Conservation (phyloP, 2,329 filamentous ascomycete species). For the Aaosphaeria pasadenensis region DNA sequence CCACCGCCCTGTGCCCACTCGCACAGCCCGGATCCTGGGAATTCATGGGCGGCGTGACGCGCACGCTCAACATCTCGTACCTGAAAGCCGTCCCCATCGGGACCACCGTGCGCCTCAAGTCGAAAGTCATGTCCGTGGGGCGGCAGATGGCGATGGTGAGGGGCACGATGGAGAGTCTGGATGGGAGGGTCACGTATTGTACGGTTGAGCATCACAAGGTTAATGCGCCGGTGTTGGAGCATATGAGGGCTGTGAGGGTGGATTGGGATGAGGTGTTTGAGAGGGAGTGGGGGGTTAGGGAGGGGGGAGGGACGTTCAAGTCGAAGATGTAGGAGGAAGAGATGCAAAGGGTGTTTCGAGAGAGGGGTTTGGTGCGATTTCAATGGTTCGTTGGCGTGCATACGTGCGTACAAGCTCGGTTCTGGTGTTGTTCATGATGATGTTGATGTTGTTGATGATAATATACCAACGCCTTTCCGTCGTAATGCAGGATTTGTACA, state of each 20-base stretch:
- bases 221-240: constrained; percentile 38
- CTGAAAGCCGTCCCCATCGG: constrained; percentile 48
- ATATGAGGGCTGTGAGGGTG: constrained; percentile 39
- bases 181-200: constrained; percentile 48
- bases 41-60: constrained; percentile 52
- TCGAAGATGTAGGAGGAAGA: not conserved
- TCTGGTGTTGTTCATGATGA: too few species aligned
- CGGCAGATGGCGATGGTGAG: constrained; percentile 53
- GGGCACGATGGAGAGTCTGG: constrained; percentile 48
- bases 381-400: too few species aligned
- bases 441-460: too few species aligned
- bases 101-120: constrained; percentile 43
- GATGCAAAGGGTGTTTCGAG: too few species aligned
- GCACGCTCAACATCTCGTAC: constrained; percentile 52
- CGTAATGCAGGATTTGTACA: not conserved
- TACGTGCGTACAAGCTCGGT: too few species aligned
- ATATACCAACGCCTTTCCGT: not conserved
- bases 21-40: constrained; percentile 51
- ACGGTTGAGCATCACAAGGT: constrained; percentile 56
- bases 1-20: constrained; percentile 48
- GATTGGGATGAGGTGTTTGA: constrained; percentile 47
- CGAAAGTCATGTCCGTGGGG: constrained; percentile 46
- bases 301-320: constrained; percentile 8
- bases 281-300: constrained; percentile 16
- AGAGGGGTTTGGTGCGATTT: too few species aligned